These are phyloP conservation scores for Podospora sp. DNA, from an alignment of 495 filamentous ascomycete species.

Conservation along the genomic window DNA sequence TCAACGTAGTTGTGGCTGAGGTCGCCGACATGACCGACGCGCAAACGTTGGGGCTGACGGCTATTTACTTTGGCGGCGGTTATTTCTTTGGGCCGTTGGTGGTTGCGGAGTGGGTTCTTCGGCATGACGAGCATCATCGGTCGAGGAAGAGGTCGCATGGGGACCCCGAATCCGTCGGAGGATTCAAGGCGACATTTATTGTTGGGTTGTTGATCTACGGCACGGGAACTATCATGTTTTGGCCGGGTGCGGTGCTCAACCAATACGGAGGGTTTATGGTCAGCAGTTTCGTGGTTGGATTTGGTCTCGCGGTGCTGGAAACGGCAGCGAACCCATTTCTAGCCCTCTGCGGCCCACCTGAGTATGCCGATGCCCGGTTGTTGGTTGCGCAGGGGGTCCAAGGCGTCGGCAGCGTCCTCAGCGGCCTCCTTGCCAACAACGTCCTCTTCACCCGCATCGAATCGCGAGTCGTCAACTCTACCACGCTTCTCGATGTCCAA, in stretches of 20 bases:
- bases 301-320: slow-evolving; percentile 70
- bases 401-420: slow-evolving; percentile 66
- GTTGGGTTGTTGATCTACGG: slow-evolving; percentile 67
- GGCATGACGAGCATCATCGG: slow-evolving; percentile 55
- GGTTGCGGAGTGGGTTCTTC: slow-evolving; percentile 66
- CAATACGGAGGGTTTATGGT: slow-evolving; percentile 71
- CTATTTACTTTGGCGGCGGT: slow-evolving; percentile 51
- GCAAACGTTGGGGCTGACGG: slow-evolving; percentile 42
- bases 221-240: slow-evolving; percentile 67
- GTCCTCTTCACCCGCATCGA: slow-evolving; percentile 59
- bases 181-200: slow-evolving; percentile 66
- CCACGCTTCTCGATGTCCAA: slow-evolving; percentile 64
- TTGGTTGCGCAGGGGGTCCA: slow-evolving; percentile 71
- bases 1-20: slow-evolving; percentile 61
- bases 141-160: slow-evolving; percentile 17
- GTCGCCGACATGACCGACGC: slow-evolving; percentile 41
- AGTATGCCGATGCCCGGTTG: slow-evolving; percentile 59
- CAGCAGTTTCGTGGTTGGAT: slow-evolving; percentile 72
- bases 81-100: slow-evolving; percentile 69
- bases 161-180: slow-evolving; percentile 37
- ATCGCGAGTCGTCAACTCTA: slow-evolving; percentile 19
- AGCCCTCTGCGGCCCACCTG: slow-evolving; percentile 57
- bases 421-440: slow-evolving; percentile 66
- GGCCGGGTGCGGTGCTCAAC: slow-evolving; percentile 63
- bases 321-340: slow-evolving; percentile 65